Evolutionary conservation across 495 filamentous ascomycete species (phyloP), one percentile per base, ranked within the genome.

Genomic region (Astrothelium subdiscretum): DNA sequence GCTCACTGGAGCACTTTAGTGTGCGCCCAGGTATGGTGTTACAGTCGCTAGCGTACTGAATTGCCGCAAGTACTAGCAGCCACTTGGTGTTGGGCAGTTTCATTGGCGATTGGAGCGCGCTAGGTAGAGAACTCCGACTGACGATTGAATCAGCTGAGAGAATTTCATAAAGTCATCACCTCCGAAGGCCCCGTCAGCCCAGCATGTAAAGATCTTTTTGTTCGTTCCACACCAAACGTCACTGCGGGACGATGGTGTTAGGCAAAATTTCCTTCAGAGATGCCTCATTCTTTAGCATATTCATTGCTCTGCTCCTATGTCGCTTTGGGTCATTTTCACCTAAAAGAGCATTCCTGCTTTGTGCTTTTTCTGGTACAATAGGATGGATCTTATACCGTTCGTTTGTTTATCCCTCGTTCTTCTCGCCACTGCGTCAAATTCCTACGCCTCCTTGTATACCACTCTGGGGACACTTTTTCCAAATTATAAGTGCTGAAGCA

Each of bases 391-490:
- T 76, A 4, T 70, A 73, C 64, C 66, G 68, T 18, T 69, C 69
- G n/a, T 77, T 69, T 59, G 73, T 77, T 42, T 77, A 74, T 40
- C 76, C 76, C 12, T 74, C 71, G 59, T 73, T 75, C 58, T 57
- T 76, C 5, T 78, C 76, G 15, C 74, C 75, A n/a, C 67, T 78
- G 24, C 71, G 74, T 60, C 70, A 77, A 42, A 65, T 78, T 52
- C 76, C 76, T 2, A 77, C 75, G 11, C 71, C 76, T 40, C 76
- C 75, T 4, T 72, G 74, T 1, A 74, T 73, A 32, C 76, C 76
- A 48, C 69, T 77, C 32, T 77, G 74, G 72, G 76, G 75, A 12
- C 74, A 77, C 59, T 70, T 75, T 63, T 70, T 73, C 60, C 69
- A 68, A 10, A 75, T 78, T 52, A 73, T 77, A 43, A 66, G 67